Base-by-base conservation (phyloP, 2,329 filamentous ascomycete species). In the Aureobasidium sp. region DNA sequence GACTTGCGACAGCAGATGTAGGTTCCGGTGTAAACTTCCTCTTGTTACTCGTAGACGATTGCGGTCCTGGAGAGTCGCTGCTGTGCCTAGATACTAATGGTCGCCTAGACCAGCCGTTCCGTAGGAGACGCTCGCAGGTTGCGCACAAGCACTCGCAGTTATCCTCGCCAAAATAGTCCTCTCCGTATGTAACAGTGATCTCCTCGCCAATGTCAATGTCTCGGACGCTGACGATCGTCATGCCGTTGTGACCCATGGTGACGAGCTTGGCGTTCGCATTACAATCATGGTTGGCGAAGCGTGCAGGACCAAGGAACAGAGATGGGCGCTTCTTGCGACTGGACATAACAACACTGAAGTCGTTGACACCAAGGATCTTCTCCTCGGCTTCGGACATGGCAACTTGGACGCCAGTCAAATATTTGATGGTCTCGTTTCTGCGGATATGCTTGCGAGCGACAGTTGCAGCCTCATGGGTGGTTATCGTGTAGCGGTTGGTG, bases 271-370 rank as follows among this genome's bases (percentile, higher is more conserved):
- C 92, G 77, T 97, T 99, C 36, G 94, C 91, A 67, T 89, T 83
- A 76, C 94, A 99, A 74, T 99, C 94, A 75, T 99, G 94, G 71
- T 99, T 99, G 30, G 94, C 91, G 73, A 99, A 97, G 55, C 94
- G 86, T 37, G 94, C 94, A 8, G 94, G 95, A 0, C 94, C 94
- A 72, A 99, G 86, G 72, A 99, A 97, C 45, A 99, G 79, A 57
- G 90, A 96, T 34, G 92, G 89, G 64, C 88, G 88, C 76, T 96
- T 97, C 75, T 89, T 93, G 62, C 94, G 84, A 66, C 91, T 93
- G 64, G 92, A 96, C 70, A 97, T 89, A 36, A 99, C 92, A 65
- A 99, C 92, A 73, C 92, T 97, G 73, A 99, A 99, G 72, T 99
- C 94, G 70, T 93, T 92, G 71, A 94, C 89, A 30, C 91, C 88